Base-by-base conservation (phyloP, 2,329 filamentous ascomycete genomes). In the Amesomyces nigricolor region DNA sequence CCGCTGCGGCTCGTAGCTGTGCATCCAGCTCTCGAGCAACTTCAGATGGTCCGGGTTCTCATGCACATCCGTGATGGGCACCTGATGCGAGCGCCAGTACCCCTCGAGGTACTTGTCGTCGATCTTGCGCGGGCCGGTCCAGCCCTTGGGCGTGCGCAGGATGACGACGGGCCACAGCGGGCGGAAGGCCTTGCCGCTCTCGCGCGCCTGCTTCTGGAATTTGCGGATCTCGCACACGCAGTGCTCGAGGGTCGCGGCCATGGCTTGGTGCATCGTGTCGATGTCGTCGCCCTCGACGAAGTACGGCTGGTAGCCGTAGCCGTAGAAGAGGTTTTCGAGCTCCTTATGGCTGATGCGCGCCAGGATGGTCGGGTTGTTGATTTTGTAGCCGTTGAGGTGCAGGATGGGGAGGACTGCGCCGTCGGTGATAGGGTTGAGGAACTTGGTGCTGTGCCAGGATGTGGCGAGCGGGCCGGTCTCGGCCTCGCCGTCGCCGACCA, bases 301-400 rank as follows among this genome's bases (percentile, higher is more conserved):
- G 70, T 89, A 90, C 8, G 88, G 87, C 47, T 83, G 81, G 83
- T 86, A 91, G 61, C 88, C 88, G 64, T 90, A 91, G 30, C 88
- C 88, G 42, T 80, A 61, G 70, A 91, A 87, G 16, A 91, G 75
- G 22, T 78, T 73, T 62, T 83, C 78, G 5, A 91, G 76, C 71
- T 91, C 88, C 59, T 87, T 81, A 67, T 90, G 86, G 43, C 81
- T 81, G 65, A 91, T 86, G 61, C 88, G 82, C 13, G 87, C 83
- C 14, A 91, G 78, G 0, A 91, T 67, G 5, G 84, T 91, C 8
- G 86, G 86, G 70, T 89, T 89, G 75, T 89, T 88, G 75, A 91
- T 91, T 76, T 91, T 91, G 78, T 91, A 91, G 46, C 88, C 88
- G 64, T 91, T 91, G 35, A 91, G 76, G 68, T 91, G 87, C 10